These are phyloP conservation scores for Phytopythium kandeliae DNA, from an alignment of 352 stramenopile genomes.

Conservation along the genomic window DNA sequence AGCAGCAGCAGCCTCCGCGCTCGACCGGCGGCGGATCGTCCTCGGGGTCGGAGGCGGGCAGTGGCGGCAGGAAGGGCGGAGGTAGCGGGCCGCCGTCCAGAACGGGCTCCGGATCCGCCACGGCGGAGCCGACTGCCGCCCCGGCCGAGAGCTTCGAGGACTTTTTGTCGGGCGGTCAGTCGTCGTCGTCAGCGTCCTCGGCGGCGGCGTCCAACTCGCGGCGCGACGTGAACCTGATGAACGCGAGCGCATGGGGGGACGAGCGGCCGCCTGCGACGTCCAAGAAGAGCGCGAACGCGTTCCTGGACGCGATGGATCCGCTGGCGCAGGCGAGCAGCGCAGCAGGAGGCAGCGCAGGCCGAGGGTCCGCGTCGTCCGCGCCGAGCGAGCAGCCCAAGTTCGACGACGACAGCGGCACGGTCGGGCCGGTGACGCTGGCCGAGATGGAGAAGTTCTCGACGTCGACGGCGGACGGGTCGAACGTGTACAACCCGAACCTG, in stretches of 20 bases:
- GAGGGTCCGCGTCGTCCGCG: conserved; percentile 1
- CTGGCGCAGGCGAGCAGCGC: conserved; percentile 27
- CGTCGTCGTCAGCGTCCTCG: conserved; percentile 8
- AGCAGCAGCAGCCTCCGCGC: neutral
- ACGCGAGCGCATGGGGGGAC: conserved; percentile 46
- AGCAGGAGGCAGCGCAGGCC: conserved; percentile 1
- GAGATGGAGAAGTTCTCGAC: conserved; percentile 71
- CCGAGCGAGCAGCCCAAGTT: conserved; percentile 56
- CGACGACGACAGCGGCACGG: conserved; percentile 70
- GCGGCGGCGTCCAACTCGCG: conserved; percentile 7
- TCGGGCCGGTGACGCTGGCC: conserved; percentile 75
- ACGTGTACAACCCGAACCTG: conserved; percentile 82
- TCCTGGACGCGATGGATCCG: conserved; percentile 66
- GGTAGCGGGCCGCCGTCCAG: conserved; percentile 14
- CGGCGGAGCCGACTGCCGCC: conserved; percentile 16
- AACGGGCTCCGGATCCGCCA: conserved; percentile 23
- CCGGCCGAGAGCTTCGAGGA: conserved; percentile 53
- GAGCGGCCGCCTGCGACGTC: conserved; percentile 17
- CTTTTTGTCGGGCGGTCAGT: conserved; percentile 60
- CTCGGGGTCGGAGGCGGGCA: neutral
- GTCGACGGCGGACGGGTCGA: conserved; percentile 69
- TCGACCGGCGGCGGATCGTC: neutral
- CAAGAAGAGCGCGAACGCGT: conserved; percentile 25
- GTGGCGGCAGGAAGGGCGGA: conserved; percentile 3
- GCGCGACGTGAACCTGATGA: conserved; percentile 73